These are phyloP conservation scores for Huntiella decipiens DNA, from an alignment of 2,329 filamentous ascomycete species.

Conservation along the genomic window DNA sequence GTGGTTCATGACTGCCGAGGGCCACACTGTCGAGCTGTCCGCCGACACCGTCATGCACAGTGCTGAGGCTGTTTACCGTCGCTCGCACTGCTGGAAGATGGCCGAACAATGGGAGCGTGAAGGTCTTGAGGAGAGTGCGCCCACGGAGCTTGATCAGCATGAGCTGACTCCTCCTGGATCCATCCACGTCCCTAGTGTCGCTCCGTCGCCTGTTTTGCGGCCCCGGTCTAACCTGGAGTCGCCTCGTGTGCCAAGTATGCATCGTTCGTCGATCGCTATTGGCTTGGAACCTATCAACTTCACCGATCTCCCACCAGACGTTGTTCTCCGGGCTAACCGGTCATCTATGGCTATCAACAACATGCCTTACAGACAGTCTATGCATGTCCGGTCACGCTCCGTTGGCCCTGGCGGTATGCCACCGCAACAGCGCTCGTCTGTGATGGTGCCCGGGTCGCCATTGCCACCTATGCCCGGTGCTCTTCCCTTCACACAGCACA, in stretches of 20 bases:
- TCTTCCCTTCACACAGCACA: conserved; percentile 4
- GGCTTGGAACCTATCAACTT: conserved; percentile 23
- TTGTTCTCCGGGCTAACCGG: conserved; percentile 6
- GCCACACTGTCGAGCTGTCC: conserved; percentile 33
- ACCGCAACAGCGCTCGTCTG: conserved; percentile 3
- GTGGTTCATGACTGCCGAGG: conserved; percentile 58
- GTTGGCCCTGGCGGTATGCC: conserved; percentile 5
- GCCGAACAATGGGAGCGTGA: conserved; percentile 30
- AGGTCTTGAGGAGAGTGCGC: conserved; percentile 16
- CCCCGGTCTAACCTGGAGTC: conserved; percentile 6
- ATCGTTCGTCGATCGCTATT: conserved; percentile 24
- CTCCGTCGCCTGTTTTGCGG: conserved; percentile 6
- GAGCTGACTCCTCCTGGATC: conserved; percentile 10
- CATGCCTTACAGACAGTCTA: conserved; percentile 1
- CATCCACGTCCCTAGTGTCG: background rate
- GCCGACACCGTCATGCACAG: conserved; percentile 41
- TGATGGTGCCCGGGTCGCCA: background rate
- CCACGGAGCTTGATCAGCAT: conserved; percentile 9
- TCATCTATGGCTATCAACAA: conserved; percentile 4
- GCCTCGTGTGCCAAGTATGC: conserved; percentile 5
- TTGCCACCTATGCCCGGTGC: conserved; percentile 8
- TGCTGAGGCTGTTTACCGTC: conserved; percentile 40
- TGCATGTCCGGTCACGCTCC: conserved; percentile 8
- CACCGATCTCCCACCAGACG: conserved; percentile 8
- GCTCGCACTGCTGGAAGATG: conserved; percentile 36